phyloP scores from a whole-genome alignment of 768 basidiomycete species.

The Russula sp. region DNA sequence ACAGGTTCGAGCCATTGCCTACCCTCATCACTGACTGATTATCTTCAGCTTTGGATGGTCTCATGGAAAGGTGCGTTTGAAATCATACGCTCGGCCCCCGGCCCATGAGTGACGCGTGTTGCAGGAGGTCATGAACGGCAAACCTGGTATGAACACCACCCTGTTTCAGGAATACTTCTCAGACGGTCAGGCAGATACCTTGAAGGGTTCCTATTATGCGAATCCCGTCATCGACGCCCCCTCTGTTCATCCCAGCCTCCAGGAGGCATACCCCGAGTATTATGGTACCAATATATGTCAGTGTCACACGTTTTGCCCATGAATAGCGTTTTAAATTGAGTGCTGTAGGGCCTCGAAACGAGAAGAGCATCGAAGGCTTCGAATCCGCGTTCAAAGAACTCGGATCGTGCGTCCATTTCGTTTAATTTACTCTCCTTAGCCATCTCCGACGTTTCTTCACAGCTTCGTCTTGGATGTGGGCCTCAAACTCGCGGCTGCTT shows the following conservation, averaged over 20 bases:
- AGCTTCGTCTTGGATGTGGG: constrained; percentile 84
- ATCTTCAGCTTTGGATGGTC: constrained; percentile 85
- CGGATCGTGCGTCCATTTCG: constrained; percentile 44
- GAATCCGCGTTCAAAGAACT: constrained; percentile 85
- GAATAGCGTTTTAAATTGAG: neutral
- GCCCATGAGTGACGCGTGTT: constrained; percentile 1
- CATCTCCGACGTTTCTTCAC: constrained; percentile 14
- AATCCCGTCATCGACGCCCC: constrained; percentile 69
- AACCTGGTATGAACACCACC: constrained; percentile 46
- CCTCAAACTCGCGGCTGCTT: constrained; percentile 73
- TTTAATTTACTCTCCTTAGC: neutral
- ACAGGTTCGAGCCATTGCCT: constrained; percentile 46
- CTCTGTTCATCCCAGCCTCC: constrained; percentile 51
- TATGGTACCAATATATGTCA: constrained; percentile 86
- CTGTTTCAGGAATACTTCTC: neutral
- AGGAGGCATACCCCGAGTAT: constrained; percentile 67
- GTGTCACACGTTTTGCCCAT: constrained; percentile 9
- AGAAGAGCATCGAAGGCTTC: constrained; percentile 62
- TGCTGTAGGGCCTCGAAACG: constrained; percentile 53
- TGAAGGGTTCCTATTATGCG: constrained; percentile 95
- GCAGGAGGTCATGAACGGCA: constrained; percentile 95
- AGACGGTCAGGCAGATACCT: constrained; percentile 45
- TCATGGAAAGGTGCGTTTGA: constrained; percentile 70
- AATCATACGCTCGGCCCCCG: neutral
- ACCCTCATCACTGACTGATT: constrained; percentile 3